These are phyloP conservation scores for Euryodendron excelsum DNA, from an alignment of 148 eudicot genomes.

Conservation along the genomic window DNA sequence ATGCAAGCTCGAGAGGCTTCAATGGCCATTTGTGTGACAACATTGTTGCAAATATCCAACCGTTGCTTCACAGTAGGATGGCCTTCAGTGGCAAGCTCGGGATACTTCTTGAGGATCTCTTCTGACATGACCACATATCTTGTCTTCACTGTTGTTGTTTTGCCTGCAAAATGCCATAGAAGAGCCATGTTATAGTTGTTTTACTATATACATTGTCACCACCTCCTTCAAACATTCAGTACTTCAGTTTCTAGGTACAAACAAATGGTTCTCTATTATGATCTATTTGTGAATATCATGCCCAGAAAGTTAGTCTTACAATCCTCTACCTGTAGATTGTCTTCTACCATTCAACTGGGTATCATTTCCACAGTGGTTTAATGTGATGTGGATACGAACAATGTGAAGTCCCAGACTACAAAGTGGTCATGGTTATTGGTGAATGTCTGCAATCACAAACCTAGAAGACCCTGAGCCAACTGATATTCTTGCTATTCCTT, in stretches of 20 bases:
- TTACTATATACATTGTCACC: too few species aligned
- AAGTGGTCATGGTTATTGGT: too few species aligned
- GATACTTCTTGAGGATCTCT: conserved; percentile 78
- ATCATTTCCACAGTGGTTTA: not conserved
- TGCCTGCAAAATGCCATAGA: conserved; percentile 47
- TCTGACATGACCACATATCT: conserved; percentile 97
- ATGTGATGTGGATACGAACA: not conserved
- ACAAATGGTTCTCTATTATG: too few species aligned
- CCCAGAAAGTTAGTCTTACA: too few species aligned
- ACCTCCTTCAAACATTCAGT: too few species aligned
- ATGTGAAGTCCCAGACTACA: not conserved
- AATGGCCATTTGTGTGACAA: conserved; percentile 89
- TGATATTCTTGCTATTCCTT: not conserved
- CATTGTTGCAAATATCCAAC: conserved; percentile 85
- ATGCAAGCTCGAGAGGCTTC: conserved; percentile 84
- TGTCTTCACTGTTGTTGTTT: conserved; percentile 93
- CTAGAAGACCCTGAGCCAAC: too few species aligned
- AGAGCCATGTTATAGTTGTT: not conserved
- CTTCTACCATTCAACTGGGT: not conserved
- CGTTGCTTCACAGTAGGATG: conserved; percentile 77
- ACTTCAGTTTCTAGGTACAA: too few species aligned
- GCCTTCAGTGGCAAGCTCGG: conserved; percentile 88
- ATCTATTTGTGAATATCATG: too few species aligned
- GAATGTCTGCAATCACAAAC: too few species aligned
- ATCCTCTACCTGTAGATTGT: not conserved